Evolutionary conservation across 2,329 filamentous ascomycete species (phyloP).

Genomic region (Septoria linicola): DNA sequence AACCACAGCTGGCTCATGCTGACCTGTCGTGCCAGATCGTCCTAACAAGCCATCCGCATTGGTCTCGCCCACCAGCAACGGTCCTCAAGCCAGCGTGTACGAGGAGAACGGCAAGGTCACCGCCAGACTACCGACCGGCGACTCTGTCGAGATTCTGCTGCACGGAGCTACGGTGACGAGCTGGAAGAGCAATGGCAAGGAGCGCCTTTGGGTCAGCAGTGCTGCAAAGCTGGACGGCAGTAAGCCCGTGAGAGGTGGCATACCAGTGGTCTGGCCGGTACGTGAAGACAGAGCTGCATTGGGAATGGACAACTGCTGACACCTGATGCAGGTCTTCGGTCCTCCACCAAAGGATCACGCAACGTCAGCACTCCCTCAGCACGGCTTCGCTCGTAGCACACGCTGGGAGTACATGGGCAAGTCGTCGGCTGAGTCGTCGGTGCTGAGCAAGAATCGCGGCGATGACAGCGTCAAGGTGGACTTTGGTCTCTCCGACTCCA

Average conservation of each 20-base stretch:
- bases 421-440: conserved; percentile 63
- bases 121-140: conserved; percentile 80
- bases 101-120: conserved; percentile 69
- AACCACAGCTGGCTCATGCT: background rate
- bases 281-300: conserved; percentile 35
- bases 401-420: conserved; percentile 94
- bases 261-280: conserved; percentile 92
- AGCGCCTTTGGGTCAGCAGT: conserved; percentile 36
- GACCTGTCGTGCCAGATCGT: conserved; percentile 57
- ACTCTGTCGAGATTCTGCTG: conserved; percentile 82
- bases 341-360: conserved; percentile 67
- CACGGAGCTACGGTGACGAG: conserved; percentile 88
- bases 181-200: conserved; percentile 76
- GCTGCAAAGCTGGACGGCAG: conserved; percentile 74
- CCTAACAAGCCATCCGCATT: conserved; percentile 77
- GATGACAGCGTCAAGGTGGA: conserved; percentile 85
- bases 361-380: conserved; percentile 80
- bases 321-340: conserved; percentile 71
- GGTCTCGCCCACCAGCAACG: conserved; percentile 60
- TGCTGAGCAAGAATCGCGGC: conserved; percentile 42
- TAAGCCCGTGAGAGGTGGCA: conserved; percentile 86
- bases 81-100: conserved; percentile 72
- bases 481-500: conserved; percentile 79
- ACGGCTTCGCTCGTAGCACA: conserved; percentile 88
- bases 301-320: background rate